A percentile compares a stretch with the other conserved stretches of the same genome.
Conservation (phyloP, 768 basidiomycete species). For the Albatrellus ellisii region DNA sequence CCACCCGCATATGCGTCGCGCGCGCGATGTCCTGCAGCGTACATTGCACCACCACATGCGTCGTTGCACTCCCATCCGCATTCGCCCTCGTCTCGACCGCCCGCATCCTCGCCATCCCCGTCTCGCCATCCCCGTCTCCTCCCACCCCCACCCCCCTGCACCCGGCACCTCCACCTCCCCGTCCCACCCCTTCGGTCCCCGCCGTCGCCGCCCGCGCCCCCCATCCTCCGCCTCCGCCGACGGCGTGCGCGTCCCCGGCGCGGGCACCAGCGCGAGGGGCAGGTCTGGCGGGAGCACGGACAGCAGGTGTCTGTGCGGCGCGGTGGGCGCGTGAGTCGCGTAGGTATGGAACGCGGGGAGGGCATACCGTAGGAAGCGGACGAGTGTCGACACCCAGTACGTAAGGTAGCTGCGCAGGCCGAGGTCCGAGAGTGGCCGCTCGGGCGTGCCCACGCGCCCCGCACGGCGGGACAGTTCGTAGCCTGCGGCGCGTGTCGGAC, state of each 20-base stretch:
- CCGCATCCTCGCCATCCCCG: conserved; percentile 39
- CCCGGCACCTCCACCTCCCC: conserved; percentile 39
- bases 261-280: too few species aligned
- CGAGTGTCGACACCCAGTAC: conserved; percentile 73
- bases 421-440: conserved; percentile 88
- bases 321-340: background rate
- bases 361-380: conserved; percentile 72
- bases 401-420: conserved; percentile 84
- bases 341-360: too few species aligned
- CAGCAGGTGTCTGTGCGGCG: conserved; percentile 35
- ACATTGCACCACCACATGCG: conserved; percentile 54
- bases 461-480: conserved; percentile 81
- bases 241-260: conserved; percentile 10
- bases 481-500: conserved; percentile 31
- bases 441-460: conserved; percentile 80
- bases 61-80: conserved; percentile 55
- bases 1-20: conserved; percentile 68
- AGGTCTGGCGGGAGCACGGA: conserved; percentile 46
- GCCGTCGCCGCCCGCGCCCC: conserved; percentile 3
- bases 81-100: conserved; percentile 43
- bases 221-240: conserved; percentile 2
- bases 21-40: conserved; percentile 67
- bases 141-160: too few species aligned
- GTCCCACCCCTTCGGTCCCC: conserved; percentile 52
- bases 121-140: conserved; percentile 26